Evolutionary conservation across 225 moss, liverwort and hornwort genomes (phyloP).

Genomic region (Asterella californica): DNA sequence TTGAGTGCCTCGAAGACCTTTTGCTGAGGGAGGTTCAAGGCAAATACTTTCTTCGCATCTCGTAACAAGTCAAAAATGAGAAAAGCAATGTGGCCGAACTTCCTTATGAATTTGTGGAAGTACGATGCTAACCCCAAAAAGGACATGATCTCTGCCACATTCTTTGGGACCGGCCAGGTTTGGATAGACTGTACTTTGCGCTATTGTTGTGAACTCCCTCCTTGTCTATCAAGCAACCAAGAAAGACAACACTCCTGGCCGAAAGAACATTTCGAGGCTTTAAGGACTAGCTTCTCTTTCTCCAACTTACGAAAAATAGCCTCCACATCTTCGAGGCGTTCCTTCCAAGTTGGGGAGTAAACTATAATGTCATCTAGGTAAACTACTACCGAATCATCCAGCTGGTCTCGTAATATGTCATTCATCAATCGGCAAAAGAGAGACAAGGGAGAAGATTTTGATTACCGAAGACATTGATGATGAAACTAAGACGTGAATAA

Average conservation of each 20-base stretch:
- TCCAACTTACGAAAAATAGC: background rate
- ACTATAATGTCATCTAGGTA: too few relatives aligned
- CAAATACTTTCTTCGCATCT: background rate
- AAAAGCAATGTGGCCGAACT: background rate
- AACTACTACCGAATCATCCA: too few relatives aligned
- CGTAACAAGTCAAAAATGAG: background rate
- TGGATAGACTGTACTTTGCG: background rate
- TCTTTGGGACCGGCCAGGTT: background rate
- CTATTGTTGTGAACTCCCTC: background rate
- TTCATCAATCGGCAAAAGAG: too few relatives aligned
- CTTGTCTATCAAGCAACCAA: background rate
- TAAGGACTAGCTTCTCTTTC: background rate
- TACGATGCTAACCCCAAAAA: background rate
- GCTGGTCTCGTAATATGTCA: too few relatives aligned
- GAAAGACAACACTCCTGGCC: background rate
- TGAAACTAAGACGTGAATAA: too few relatives aligned
- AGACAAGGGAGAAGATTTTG: too few relatives aligned
- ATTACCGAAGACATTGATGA: too few relatives aligned
- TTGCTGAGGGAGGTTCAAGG: background rate
- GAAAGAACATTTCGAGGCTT: background rate
- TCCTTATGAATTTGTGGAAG: background rate
- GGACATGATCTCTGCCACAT: background rate
- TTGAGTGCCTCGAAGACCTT: background rate
- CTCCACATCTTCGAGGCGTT: background rate
- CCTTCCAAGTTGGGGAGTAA: background rate